These are phyloP conservation scores for Collybiopsis confluens DNA, from an alignment of 768 basidiomycete genomes.

Conservation along the genomic window DNA sequence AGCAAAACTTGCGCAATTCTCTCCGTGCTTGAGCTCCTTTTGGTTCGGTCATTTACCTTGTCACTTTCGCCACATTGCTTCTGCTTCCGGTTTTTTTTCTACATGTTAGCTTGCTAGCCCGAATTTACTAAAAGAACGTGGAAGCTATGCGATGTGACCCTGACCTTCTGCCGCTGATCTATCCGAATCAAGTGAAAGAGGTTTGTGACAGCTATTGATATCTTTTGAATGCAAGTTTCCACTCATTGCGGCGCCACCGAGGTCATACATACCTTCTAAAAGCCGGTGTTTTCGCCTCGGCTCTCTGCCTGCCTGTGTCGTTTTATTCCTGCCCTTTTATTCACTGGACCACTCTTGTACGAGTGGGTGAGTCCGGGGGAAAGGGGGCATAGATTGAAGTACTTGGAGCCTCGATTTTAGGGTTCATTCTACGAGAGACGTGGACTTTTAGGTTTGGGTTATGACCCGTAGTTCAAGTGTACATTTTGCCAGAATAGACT, in stretches of 20 bases:
- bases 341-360: slow-evolving; percentile 29
- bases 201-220: too few relatives aligned
- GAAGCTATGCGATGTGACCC: too few relatives aligned
- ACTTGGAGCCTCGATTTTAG: not conserved
- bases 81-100: too few relatives aligned
- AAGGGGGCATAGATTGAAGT: slow-evolving; percentile 67
- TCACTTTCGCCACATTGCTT: too few relatives aligned
- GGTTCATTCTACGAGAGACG: not conserved
- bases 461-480: too few relatives aligned
- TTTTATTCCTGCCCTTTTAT: slow-evolving; percentile 31
- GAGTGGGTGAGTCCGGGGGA: slow-evolving; percentile 72
- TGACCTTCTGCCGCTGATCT: too few relatives aligned
- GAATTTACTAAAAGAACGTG: too few relatives aligned
- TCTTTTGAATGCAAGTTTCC: too few relatives aligned
- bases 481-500: too few relatives aligned
- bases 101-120: not conserved
- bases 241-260: too few relatives aligned
- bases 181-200: too few relatives aligned
- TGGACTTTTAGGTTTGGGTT: not conserved
- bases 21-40: slow-evolving; percentile 55
- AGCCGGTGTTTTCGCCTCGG: slow-evolving; percentile 1
- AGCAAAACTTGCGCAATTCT: slow-evolving; percentile 81
- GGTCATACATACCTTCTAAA: not conserved
- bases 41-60: slow-evolving; percentile 1
- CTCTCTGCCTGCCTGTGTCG: not conserved